Evolutionary conservation across 768 basidiomycete species (phyloP).

Genomic region (Termitomyces sp.): DNA sequence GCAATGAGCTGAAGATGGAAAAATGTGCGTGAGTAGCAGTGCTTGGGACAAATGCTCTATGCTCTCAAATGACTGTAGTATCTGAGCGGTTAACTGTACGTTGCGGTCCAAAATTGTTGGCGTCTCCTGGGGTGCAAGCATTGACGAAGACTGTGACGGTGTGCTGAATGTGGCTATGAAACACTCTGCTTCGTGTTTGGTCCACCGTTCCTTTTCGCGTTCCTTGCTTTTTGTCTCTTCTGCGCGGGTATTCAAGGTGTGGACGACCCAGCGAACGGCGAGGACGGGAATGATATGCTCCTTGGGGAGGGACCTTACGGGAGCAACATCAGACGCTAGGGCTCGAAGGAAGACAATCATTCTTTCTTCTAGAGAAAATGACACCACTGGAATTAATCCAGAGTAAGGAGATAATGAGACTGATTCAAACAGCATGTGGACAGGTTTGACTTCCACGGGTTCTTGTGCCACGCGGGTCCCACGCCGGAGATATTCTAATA

Average conservation of each 20-base stretch:
- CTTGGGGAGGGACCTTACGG: constrained; percentile 41
- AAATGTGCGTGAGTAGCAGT: constrained; percentile 46
- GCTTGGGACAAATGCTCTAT: constrained; percentile 58
- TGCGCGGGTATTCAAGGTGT: constrained; percentile 44
- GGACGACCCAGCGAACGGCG: constrained; percentile 59
- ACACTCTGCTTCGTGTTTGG: constrained; percentile 51
- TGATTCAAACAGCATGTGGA: constrained; percentile 43
- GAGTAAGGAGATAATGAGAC: constrained; percentile 30
- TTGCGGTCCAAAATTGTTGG: constrained; percentile 48
- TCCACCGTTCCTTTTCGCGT: constrained; percentile 70
- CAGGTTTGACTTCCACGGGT: constrained; percentile 42
- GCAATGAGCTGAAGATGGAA: constrained; percentile 38
- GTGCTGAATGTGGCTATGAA: constrained; percentile 50
- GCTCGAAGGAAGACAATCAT: constrained; percentile 51
- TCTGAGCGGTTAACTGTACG: constrained; percentile 65
- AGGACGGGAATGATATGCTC: constrained; percentile 48
- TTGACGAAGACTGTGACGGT: constrained; percentile 9
- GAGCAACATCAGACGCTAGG: constrained; percentile 47
- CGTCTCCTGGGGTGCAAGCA: constrained; percentile 5
- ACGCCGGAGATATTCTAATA: constrained; percentile 62
- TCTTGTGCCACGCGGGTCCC: constrained; percentile 63
- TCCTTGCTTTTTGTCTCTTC: constrained; percentile 47
- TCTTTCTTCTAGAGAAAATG: constrained; percentile 45
- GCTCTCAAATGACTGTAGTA: constrained; percentile 52
- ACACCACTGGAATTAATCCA: constrained; percentile 38